These are phyloP conservation scores for Mucor sp. DNA, from an alignment of 371 early-diverging fungal species.

Conservation along the genomic window DNA sequence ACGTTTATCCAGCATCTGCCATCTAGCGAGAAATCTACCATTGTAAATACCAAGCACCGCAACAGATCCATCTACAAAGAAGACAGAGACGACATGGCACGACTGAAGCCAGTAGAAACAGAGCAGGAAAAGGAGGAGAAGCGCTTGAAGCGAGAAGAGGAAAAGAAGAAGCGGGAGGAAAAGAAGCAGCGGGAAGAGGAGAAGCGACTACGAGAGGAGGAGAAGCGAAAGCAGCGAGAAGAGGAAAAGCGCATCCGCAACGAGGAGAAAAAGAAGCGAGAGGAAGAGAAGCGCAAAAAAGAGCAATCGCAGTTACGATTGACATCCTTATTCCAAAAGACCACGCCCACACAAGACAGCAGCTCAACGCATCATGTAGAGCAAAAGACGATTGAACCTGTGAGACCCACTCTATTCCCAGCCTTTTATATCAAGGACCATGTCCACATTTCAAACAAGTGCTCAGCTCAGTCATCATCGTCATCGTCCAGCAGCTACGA, in stretches of 20 bases:
- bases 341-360: conserved; percentile 10
- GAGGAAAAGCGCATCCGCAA: conserved; percentile 23
- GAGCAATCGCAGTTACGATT: conserved; percentile 44
- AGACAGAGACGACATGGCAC: not conserved
- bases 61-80: conserved; percentile 7
- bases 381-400: conserved; percentile 20
- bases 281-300: conserved; percentile 22
- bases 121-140: conserved; percentile 11
- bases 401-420: conserved; percentile 56
- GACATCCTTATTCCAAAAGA: conserved; percentile 45
- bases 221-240: conserved; percentile 13
- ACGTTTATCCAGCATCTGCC: conserved; percentile 6
- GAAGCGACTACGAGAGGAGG: conserved; percentile 1
- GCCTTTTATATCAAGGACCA: conserved; percentile 69
- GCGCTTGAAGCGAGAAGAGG: conserved; percentile 15
- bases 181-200: conserved; percentile 21
- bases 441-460: conserved; percentile 21
- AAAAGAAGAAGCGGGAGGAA: conserved; percentile 23
- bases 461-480: not conserved
- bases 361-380: not conserved
- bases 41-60: conserved; percentile 21
- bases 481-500: conserved; percentile 17
- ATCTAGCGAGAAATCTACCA: not conserved
- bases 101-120: conserved; percentile 6
- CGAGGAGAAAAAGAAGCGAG: conserved; percentile 28